phyloP scores from a whole-genome alignment of 805 yeast species.

The Kregervanrija fluxuum region DNA sequence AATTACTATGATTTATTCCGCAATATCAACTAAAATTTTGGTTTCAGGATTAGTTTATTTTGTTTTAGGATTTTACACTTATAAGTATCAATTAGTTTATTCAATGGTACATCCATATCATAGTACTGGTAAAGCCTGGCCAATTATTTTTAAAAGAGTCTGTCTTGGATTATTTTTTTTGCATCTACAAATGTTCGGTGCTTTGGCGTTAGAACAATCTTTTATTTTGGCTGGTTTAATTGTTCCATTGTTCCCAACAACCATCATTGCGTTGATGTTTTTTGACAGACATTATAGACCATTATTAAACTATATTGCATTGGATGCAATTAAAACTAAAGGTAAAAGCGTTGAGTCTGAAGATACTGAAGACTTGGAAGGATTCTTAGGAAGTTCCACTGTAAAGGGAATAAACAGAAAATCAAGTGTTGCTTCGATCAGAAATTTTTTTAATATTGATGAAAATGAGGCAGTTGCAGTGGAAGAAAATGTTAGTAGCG shows the following conservation, averaged over 20 bases:
- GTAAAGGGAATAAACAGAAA: too few relatives aligned
- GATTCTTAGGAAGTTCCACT: constrained; percentile 4
- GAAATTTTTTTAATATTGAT: too few relatives aligned
- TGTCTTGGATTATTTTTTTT: constrained; percentile 48
- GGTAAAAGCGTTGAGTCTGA: constrained; percentile 26
- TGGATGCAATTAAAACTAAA: constrained; percentile 44
- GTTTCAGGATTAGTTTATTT: constrained; percentile 53
- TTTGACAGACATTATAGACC: constrained; percentile 52
- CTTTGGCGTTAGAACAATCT: constrained; percentile 54
- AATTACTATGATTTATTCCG: constrained; percentile 52
- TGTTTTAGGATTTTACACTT: constrained; percentile 48
- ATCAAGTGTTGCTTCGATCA: too few relatives aligned
- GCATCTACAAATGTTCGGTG: constrained; percentile 59
- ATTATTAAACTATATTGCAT: constrained; percentile 46
- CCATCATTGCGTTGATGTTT: constrained; percentile 38
- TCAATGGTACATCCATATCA: constrained; percentile 59
- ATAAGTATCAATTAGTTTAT: constrained; percentile 55
- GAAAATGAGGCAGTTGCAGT: too few relatives aligned
- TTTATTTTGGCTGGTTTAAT: constrained; percentile 40
- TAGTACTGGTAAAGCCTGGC: constrained; percentile 64
- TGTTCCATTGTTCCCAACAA: constrained; percentile 41
- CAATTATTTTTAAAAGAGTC: constrained; percentile 49
- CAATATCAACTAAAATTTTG: constrained; percentile 53
- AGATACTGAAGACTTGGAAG: constrained; percentile 14
- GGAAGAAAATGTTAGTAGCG: too few relatives aligned